phyloP scores from a whole-genome alignment of 2,329 filamentous ascomycete genomes.

The Epichloe coenophiala region DNA sequence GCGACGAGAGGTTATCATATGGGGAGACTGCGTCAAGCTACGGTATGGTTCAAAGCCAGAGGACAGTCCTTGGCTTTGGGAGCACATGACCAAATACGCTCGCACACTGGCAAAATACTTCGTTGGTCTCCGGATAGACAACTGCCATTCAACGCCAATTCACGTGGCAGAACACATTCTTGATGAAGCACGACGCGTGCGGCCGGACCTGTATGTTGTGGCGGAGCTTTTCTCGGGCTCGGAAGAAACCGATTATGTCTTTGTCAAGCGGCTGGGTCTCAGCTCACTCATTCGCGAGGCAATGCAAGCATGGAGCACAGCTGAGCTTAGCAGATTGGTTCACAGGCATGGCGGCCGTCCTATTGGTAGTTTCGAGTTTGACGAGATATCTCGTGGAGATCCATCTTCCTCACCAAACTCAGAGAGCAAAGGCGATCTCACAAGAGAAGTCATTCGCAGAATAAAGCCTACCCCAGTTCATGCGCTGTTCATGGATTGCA shows the following conservation, averaged over 20 bases:
- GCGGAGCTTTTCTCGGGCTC: conserved; percentile 93
- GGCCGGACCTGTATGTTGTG: conserved; percentile 80
- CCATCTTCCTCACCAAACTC: conserved; percentile 16
- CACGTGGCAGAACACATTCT: conserved; percentile 91
- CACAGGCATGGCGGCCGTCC: conserved; percentile 88
- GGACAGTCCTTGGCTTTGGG: conserved; percentile 89
- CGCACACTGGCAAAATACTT: conserved; percentile 90
- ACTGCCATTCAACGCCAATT: conserved; percentile 91
- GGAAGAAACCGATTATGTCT: conserved; percentile 91
- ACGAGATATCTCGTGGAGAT: conserved; percentile 60
- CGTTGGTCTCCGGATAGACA: conserved; percentile 90
- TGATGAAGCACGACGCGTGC: conserved; percentile 78
- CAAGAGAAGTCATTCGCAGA: conserved; percentile 56
- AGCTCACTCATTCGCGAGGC: conserved; percentile 89
- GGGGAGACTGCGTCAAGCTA: conserved; percentile 96
- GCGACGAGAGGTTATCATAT: conserved; percentile 90
- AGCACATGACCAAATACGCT: conserved; percentile 90
- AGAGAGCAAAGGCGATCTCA: conserved; percentile 20
- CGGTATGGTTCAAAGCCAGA: conserved; percentile 69
- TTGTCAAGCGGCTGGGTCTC: conserved; percentile 83
- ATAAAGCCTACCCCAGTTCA: conserved; percentile 85
- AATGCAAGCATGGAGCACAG: conserved; percentile 97
- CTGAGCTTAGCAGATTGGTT: conserved; percentile 80
- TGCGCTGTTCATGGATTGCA: conserved; percentile 97
- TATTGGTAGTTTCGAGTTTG: conserved; percentile 94